Evolutionary conservation across 106 monocot genomes (phyloP).

Genomic region (Platanthera guangdongensis): DNA sequence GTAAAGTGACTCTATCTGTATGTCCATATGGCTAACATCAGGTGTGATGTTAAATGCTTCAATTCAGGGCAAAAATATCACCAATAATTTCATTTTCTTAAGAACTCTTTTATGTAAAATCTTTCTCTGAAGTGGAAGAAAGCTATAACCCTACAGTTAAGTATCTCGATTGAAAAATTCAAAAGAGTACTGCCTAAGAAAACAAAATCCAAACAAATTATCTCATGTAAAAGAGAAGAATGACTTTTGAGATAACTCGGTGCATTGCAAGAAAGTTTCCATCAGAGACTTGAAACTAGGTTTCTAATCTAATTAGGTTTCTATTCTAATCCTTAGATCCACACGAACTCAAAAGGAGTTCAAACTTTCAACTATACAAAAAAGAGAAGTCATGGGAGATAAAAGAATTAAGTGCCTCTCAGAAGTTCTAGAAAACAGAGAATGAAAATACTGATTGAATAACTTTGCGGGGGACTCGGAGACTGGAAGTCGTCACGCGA

Average conservation of each 20-base stretch:
- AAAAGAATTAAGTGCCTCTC: no score
- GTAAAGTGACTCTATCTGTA: background rate
- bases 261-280: background rate
- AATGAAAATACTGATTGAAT: no score
- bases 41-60: background rate
- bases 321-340: no score
- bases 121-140: background rate
- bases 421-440: no score
- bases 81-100: background rate
- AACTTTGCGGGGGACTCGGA: no score
- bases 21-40: background rate
- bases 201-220: background rate
- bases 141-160: background rate
- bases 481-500: no score
- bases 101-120: background rate
- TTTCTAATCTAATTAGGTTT: no score
- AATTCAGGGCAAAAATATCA: background rate
- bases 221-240: background rate
- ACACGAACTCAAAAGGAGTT: no score
- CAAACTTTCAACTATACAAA: no score
- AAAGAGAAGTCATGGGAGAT: no score
- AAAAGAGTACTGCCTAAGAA: background rate
- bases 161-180: background rate
- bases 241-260: background rate
- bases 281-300: background rate